These are phyloP conservation scores for Cryptococcus sp. DNA, from an alignment of 1,284 basidiomycete species.

Conservation along the genomic window DNA sequence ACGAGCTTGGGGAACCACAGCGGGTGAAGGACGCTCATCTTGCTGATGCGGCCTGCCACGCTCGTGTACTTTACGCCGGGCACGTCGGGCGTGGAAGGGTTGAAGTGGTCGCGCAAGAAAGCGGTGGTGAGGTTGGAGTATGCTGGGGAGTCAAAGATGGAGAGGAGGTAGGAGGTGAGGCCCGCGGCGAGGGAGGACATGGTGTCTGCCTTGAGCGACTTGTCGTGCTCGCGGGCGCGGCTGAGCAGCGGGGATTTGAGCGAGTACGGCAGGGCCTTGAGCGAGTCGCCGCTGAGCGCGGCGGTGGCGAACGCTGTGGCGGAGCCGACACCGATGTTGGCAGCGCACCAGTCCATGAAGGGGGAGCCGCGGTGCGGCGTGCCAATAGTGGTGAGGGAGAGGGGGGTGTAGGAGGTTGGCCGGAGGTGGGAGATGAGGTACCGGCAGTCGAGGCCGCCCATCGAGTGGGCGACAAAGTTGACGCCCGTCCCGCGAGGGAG, in stretches of 20 bases:
- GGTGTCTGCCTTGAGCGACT: constrained; percentile 13
- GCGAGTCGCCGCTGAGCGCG: constrained; percentile 18
- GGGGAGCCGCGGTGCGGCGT: constrained; percentile 95
- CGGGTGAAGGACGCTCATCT: constrained; percentile 79
- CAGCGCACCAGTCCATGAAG: constrained; percentile 99
- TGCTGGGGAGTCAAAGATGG: constrained; percentile 91
- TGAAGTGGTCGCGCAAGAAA: constrained; percentile 83
- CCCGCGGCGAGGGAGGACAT: constrained; percentile 39
- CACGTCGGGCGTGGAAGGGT: constrained; percentile 83
- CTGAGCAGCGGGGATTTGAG: constrained; percentile 54
- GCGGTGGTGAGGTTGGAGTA: constrained; percentile 90
- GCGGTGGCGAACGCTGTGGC: constrained; percentile 33
- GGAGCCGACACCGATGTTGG: constrained; percentile 80
- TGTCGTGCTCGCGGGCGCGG: constrained; percentile 22
- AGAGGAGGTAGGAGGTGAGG: constrained; percentile 81
- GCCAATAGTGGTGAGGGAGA: constrained; percentile 83
- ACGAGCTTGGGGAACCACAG: constrained; percentile 96
- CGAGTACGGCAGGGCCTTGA: constrained; percentile 47
- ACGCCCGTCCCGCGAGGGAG: constrained; percentile 64
- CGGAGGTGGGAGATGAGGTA: constrained; percentile 83
- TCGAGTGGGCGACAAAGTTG: constrained; percentile 94
- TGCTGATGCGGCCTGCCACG: constrained; percentile 72
- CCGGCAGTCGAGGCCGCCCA: constrained; percentile 89
- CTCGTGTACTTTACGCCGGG: constrained; percentile 86
- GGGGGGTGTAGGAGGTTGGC: constrained; percentile 77